Base-by-base conservation (phyloP, 352 stramenopile species). In the Phytopythium boreale region DNA sequence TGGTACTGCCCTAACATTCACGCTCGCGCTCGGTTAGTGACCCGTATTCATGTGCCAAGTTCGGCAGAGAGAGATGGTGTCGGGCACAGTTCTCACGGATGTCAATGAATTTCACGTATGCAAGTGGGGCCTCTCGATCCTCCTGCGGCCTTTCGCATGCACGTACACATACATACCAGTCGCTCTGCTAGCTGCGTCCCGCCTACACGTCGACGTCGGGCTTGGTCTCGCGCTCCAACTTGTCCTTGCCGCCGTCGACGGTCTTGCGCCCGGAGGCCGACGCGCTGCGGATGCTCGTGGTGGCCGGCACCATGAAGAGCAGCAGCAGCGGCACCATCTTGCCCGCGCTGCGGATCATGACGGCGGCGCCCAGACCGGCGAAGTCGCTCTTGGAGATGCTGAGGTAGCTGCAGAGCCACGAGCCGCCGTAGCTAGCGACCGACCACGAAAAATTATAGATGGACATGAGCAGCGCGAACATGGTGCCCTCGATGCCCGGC, bases 401-500 rank as follows among this genome's bases (percentile, higher is more conserved):
- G 47, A 92, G 71, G 60, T 87, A 89, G 63, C 27, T 81, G 70
- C 84, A 92, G n/a, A 92, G 69, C 80, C 80, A 92, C 50, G 83
- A 88, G 62, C 83, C 83, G 39, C 83, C 83, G 64, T 90, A 92
- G 20, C 80, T 90, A 31, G 83, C 77, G 31, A 88, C 71, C 20
- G 83, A 92, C 83, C 83, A 92, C 36, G 83, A 90, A 26, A 92
- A 92, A 59, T 92, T 92, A 76, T 89, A 92, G 66, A 92, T 90
- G 31, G 81, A 92, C 84, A 92, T 92, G 69, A 90, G 84, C 70
- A 92, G 62, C 31, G 96, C 97, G 77, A 99, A 99, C 65, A 99
- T 87, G 5, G 97, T 98, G 61, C 96, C 96, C 77, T 99, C 97
- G 50, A 99, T 91, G 53, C 97, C 97, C 31, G 85, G 89, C 31